Percentiles rank a stretch among this genome's conserved stretches.
phyloP scores from a whole-genome alignment of 2,329 filamentous ascomycete genomes.

The Diaporthe amygdali region DNA sequence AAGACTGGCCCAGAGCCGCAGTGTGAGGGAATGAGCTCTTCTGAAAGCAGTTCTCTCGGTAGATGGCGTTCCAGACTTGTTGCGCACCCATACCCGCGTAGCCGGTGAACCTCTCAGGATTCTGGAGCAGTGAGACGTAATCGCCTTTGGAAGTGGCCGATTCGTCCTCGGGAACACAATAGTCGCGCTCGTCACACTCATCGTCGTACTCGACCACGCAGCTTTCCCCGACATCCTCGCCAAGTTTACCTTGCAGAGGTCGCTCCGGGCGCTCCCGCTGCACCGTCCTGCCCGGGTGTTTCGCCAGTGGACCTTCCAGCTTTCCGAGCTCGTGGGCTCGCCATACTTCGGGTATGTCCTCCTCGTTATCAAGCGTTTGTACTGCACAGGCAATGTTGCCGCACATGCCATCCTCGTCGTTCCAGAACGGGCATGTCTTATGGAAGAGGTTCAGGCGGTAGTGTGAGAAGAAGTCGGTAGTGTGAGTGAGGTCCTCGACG shows the following conservation, averaged over 20 bases:
- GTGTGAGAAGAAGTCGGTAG: slow-evolving; percentile 97
- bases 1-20: slow-evolving; percentile 56
- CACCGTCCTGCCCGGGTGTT: slow-evolving; percentile 79
- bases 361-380: slow-evolving; percentile 92
- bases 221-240: slow-evolving; percentile 88
- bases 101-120: slow-evolving; percentile 94
- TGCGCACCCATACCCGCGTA: slow-evolving; percentile 84
- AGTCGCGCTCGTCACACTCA: slow-evolving; percentile 95
- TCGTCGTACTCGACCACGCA: slow-evolving; percentile 98
- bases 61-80: slow-evolving; percentile 96
- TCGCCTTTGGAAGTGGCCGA: slow-evolving; percentile 85
- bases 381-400: slow-evolving; percentile 97
- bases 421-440: slow-evolving; percentile 95
- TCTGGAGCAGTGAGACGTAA: slow-evolving; percentile 92
- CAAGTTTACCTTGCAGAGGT: slow-evolving; percentile 82
- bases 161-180: slow-evolving; percentile 95
- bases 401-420: slow-evolving; percentile 90
- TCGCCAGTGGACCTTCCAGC: slow-evolving; percentile 87
- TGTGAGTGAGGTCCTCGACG: slow-evolving; percentile 79
- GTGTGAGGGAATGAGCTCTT: slow-evolving; percentile 67
- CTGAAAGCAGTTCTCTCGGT: slow-evolving; percentile 95
- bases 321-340: slow-evolving; percentile 90
- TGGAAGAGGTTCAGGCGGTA: slow-evolving; percentile 95
- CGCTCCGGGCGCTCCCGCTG: slow-evolving; percentile 73
- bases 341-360: slow-evolving; percentile 92